Conservation (phyloP, 352 stramenopile species). For the Phytophthora colocasiae region DNA sequence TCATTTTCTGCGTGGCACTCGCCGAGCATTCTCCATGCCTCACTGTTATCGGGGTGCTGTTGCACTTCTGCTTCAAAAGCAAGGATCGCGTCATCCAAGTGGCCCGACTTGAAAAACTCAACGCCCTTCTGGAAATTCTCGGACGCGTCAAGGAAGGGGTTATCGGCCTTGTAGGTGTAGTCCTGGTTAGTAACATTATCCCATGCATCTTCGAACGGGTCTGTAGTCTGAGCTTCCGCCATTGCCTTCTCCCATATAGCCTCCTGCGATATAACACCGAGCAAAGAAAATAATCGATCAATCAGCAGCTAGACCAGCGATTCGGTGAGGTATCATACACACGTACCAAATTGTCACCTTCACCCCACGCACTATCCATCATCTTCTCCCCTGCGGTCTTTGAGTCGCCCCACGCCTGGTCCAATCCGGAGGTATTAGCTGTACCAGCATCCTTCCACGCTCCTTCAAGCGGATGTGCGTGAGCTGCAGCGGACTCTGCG, state of each 20-base stretch:
- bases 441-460: conserved; percentile 49
- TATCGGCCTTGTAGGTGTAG: conserved; percentile 83
- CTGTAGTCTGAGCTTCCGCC: conserved; percentile 65
- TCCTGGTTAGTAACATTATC: conserved; percentile 56
- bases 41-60: conserved; percentile 93
- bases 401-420: conserved; percentile 56
- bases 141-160: conserved; percentile 66
- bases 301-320: conserved; percentile 1
- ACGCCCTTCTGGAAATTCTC: conserved; percentile 82
- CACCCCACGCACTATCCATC: conserved; percentile 67
- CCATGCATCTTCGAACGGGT: conserved; percentile 86
- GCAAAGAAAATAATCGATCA: conserved; percentile 5
- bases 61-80: conserved; percentile 96
- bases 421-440: conserved; percentile 40
- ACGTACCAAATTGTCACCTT: conserved; percentile 65
- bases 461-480: conserved; percentile 38
- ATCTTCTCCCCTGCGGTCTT: conserved; percentile 57
- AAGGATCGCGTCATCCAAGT: conserved; percentile 93
- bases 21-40: conserved; percentile 95
- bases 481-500: conserved; percentile 33
- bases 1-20: conserved; percentile 97
- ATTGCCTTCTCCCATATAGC: conserved; percentile 84
- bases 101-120: conserved; percentile 90
- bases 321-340: neutral
- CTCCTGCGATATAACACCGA: conserved; percentile 40